A percentile compares a stretch with the other conserved stretches of the same genome.
These are phyloP conservation scores for Telopea speciosissima DNA, from an alignment of 177 flowering plant genomes.

Conservation along the genomic window DNA sequence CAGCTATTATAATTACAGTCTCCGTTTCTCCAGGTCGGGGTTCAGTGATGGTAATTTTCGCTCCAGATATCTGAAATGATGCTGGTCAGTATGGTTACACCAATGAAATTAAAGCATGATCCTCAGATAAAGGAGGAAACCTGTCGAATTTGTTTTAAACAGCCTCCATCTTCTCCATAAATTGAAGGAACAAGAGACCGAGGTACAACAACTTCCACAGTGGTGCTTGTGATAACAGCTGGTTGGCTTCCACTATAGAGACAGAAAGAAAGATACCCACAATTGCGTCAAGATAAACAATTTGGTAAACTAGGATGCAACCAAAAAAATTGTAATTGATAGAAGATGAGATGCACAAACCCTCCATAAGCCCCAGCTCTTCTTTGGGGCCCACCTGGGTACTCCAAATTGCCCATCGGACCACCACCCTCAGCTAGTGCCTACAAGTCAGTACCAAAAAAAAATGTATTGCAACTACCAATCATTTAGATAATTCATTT, in stretches of 20 bases:
- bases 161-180: constrained; percentile 83
- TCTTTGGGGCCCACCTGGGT: constrained; percentile 56
- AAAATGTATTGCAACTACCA: not conserved
- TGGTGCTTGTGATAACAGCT: constrained; percentile 77
- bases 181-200: constrained; percentile 67
- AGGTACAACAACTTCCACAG: constrained; percentile 92
- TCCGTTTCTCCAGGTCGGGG: constrained; percentile 79
- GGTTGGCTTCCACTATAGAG: constrained; percentile 46
- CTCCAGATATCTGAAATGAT: constrained; percentile 85
- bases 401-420: constrained; percentile 53
- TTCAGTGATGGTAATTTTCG: constrained; percentile 68
- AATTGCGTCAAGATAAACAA: not conserved
- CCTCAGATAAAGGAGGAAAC: constrained; percentile 21
- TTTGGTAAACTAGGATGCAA: not conserved
- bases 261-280: not conserved
- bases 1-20: constrained; percentile 75
- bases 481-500: not conserved
- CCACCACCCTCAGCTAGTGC: constrained; percentile 50
- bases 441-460: constrained; percentile 27
- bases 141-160: constrained; percentile 75
- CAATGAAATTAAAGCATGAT: constrained; percentile 4
- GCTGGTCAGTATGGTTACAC: not conserved
- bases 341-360: constrained; percentile 26
- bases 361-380: constrained; percentile 61
- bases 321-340: constrained; percentile 1